These are phyloP conservation scores for Basipetospora chlamydospora DNA, from an alignment of 2,329 filamentous ascomycete genomes.

Conservation along the genomic window DNA sequence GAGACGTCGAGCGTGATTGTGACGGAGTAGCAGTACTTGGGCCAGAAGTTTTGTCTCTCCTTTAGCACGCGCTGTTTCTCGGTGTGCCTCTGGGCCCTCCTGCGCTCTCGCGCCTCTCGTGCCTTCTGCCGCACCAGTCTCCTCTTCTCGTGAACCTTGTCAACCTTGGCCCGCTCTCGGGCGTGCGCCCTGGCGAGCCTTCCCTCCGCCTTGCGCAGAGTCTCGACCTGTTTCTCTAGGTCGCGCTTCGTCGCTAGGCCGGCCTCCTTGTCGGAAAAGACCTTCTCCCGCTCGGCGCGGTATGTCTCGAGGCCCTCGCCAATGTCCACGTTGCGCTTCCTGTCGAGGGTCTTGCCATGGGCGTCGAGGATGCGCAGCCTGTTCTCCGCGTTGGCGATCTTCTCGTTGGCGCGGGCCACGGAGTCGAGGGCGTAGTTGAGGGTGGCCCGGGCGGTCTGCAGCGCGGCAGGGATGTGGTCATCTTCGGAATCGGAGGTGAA, in stretches of 20 bases:
- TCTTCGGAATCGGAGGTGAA: conserved; percentile 10
- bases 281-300: conserved; percentile 24
- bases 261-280: conserved; percentile 24
- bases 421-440: conserved; percentile 18
- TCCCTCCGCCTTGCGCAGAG: conserved; percentile 14
- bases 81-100: conserved; percentile 15
- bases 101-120: conserved; percentile 14
- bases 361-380: conserved; percentile 26
- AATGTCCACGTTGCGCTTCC: conserved; percentile 20
- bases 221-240: conserved; percentile 16
- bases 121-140: not conserved
- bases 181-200: conserved; percentile 18
- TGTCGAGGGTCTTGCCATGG: conserved; percentile 22
- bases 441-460: conserved; percentile 16
- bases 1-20: conserved; percentile 35
- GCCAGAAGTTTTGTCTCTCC: conserved; percentile 34
- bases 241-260: conserved; percentile 13
- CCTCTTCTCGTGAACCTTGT: conserved; percentile 16
- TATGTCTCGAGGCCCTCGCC: conserved; percentile 24
- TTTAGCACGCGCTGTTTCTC: conserved; percentile 28
- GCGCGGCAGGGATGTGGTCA: conserved; percentile 5
- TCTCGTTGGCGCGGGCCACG: conserved; percentile 15
- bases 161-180: conserved; percentile 18
- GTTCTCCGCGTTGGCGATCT: conserved; percentile 17
- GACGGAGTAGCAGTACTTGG: conserved; percentile 31